phyloP scores from a whole-genome alignment of 768 basidiomycete species.

The Lactarius quietus region DNA sequence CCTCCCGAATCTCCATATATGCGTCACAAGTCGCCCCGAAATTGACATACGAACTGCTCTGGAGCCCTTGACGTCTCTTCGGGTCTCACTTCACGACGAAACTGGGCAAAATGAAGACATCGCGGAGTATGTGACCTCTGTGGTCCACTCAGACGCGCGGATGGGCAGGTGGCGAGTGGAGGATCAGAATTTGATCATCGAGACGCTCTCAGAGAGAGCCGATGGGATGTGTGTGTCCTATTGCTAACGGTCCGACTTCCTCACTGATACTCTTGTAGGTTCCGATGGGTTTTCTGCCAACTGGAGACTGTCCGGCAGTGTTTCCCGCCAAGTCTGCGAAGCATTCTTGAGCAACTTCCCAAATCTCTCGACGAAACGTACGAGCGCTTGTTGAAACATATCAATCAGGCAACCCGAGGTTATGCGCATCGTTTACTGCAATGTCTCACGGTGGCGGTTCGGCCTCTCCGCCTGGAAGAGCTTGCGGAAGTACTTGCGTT shows the following conservation, averaged over 20 bases:
- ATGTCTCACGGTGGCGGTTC: no score
- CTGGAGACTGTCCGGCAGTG: no score
- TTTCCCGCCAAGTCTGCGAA: not conserved
- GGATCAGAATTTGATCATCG: no score
- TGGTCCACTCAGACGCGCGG: not conserved
- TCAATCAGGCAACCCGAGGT: not conserved
- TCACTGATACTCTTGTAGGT: not conserved
- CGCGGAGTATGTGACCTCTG: not conserved
- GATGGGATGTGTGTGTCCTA: not conserved
- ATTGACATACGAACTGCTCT: no score
- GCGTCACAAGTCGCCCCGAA: no score
- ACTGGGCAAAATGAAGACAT: no score
- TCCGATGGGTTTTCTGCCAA: no score
- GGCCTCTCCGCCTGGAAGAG: not conserved
- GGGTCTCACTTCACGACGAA: no score
- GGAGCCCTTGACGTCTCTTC: no score
- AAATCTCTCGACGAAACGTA: not conserved
- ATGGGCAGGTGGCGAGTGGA: not conserved
- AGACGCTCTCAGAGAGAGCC: not conserved
- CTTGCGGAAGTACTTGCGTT: not conserved
- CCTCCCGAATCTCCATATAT: no score
- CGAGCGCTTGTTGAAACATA: not conserved
- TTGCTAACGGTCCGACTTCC: fast-evolving
- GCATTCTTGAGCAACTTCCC: not conserved
- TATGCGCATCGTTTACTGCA: no score